Base-by-base conservation (phyloP, 345 rosid genomes). In the Rhizophora apiculata region DNA sequence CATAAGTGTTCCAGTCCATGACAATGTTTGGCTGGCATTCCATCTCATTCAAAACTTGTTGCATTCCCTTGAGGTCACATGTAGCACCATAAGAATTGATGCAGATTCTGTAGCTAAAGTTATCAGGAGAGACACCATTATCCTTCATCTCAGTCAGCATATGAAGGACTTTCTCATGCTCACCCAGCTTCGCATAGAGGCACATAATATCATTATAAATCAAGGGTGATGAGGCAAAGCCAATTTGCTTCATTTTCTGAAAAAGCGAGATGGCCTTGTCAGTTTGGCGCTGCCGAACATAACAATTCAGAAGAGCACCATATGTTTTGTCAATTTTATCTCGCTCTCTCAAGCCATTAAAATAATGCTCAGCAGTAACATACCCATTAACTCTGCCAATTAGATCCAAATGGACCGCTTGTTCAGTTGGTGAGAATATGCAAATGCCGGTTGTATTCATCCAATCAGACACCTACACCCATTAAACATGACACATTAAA, bases 221-320 rank as follows among this genome's bases (percentile, higher is more conserved):
- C 69, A 89, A 85, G 69, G 97, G 48, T 0, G 83, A 65, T 19
- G 86, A 80, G 22, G 72, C 85, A 8, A 84, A 79, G 43, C 93
- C 95, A 82, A 88, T 65, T 73, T 88, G 87, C 80, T 88, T 85
- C 95, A 89, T 91, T 74, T 85, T 91, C 80, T 64, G 74, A 68
- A 88, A 77, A 78, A 82, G 96, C 5, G 76, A 69, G 6, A 89
- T 81, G 63, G 96, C 74, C 63, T 87, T 91, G 6, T 85, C 93
- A 18, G 77, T 79, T 66, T 88, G 82, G 5, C 68, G 84, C 69
- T 85, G 91, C 68, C 92, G 78, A 20, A 84, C 91, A 69, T 87
- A 94, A 71, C 97, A 94, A 69, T 86, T 84, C 53, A 94, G 83
- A 63, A 94, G 93, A 36, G 98, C 97, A 20, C 97, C 97, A 46